Conservation (phyloP, 495 filamentous ascomycete species). For the Geopyxis carbonaria region DNA sequence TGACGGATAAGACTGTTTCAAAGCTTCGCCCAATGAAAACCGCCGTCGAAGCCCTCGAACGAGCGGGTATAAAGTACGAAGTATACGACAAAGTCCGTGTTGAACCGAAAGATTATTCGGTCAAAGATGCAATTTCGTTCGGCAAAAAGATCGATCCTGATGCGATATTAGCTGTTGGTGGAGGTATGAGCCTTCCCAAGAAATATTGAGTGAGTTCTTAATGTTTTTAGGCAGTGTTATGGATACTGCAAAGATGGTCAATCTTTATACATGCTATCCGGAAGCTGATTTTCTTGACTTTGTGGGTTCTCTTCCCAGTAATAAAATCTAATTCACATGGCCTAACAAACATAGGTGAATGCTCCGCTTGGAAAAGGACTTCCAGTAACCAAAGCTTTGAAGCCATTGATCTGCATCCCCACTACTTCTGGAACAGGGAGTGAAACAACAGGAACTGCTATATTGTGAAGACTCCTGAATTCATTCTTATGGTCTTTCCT, state of each 20-base stretch:
- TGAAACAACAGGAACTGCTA: conserved; percentile 93
- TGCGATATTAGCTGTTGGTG: conserved; percentile 82
- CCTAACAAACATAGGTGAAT: conserved; percentile 39
- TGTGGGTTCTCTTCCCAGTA: conserved; percentile 26
- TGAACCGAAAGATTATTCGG: conserved; percentile 77
- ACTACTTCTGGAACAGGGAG: conserved; percentile 91
- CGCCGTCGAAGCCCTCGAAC: conserved; percentile 55
- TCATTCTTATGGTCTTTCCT: neutral
- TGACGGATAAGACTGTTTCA: conserved; percentile 67
- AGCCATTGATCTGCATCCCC: conserved; percentile 77
- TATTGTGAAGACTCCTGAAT: conserved; percentile 37
- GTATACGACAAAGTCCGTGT: conserved; percentile 62
- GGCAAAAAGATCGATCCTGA: conserved; percentile 48
- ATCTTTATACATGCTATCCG: conserved; percentile 76
- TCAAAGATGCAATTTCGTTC: conserved; percentile 76
- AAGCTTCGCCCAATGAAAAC: conserved; percentile 72
- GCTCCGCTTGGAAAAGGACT: conserved; percentile 77
- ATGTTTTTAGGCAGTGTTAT: conserved; percentile 47
- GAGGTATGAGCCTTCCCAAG: conserved; percentile 25
- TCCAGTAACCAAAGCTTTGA: conserved; percentile 62
- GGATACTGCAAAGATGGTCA: conserved; percentile 97
- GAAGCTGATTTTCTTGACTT: conserved; percentile 90
- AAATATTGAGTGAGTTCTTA: neutral
- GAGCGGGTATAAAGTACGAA: conserved; percentile 60
- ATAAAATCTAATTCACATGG: too few relatives aligned